Conservation (phyloP, 208 protist genomes). For the Leishmania arabica region DNA sequence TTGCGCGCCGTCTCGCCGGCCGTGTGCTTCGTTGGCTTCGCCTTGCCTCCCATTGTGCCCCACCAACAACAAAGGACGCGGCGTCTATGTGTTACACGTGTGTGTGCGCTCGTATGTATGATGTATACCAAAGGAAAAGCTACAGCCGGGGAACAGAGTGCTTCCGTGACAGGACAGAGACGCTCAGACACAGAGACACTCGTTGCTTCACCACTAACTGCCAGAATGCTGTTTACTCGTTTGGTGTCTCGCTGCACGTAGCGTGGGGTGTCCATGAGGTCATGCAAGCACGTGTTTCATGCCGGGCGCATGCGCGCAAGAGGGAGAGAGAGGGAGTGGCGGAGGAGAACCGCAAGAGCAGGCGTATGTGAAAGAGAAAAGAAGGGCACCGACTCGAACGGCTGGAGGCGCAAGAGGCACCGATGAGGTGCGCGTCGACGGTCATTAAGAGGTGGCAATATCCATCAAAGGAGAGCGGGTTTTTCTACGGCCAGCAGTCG, state of each 20-base stretch:
- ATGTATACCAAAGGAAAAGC: background rate
- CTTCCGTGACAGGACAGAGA: background rate
- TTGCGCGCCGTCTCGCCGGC: constrained; percentile 67
- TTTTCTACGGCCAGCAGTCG: background rate
- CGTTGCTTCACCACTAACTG: background rate
- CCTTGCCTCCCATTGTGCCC: constrained; percentile 69
- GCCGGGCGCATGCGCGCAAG: background rate
- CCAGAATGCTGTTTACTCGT: background rate
- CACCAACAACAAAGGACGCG: background rate
- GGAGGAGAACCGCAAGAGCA: background rate
- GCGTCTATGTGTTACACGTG: background rate
- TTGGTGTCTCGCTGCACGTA: background rate
- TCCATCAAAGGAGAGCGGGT: background rate
- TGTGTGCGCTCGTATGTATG: background rate
- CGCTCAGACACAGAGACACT: background rate
- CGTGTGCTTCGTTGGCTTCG: constrained; percentile 83
- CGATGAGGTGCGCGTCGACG: background rate
- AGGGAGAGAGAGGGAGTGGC: background rate
- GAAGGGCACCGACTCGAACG: background rate
- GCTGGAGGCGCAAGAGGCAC: background rate
- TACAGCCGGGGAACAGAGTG: background rate
- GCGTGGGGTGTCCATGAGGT: background rate
- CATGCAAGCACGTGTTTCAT: background rate
- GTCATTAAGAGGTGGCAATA: background rate
- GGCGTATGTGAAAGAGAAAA: background rate